A percentile compares a stretch with the other conserved stretches of the same genome.
phyloP scores from a whole-genome alignment of 768 basidiomycete species.

The Suillus brevipes region DNA sequence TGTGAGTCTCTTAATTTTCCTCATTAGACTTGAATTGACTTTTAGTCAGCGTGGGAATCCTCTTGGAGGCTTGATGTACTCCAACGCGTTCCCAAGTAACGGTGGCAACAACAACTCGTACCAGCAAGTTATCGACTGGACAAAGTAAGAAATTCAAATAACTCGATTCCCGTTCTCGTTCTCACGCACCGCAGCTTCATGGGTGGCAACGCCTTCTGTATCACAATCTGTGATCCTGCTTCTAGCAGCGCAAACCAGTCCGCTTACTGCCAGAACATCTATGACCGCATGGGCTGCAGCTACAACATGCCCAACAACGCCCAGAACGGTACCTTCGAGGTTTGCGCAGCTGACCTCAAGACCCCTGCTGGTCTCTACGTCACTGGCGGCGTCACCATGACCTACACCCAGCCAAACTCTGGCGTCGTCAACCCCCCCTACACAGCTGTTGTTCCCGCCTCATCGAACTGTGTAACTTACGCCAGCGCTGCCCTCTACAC shows the following conservation, averaged over 20 bases:
- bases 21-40: constrained; percentile 16
- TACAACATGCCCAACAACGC: constrained; percentile 75
- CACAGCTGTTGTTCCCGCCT: constrained; percentile 38
- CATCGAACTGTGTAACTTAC: constrained; percentile 46
- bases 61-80: constrained; percentile 69
- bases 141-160: constrained; percentile 41
- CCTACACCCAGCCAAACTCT: constrained; percentile 44
- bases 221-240: constrained; percentile 68
- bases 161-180: background rate
- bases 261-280: constrained; percentile 67
- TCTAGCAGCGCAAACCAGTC: constrained; percentile 39
- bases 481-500: constrained; percentile 39
- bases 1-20: constrained; percentile 24
- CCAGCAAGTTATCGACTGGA: constrained; percentile 67
- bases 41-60: constrained; percentile 71
- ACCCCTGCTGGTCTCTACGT: constrained; percentile 57
- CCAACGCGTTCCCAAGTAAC: constrained; percentile 50
- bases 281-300: constrained; percentile 67
- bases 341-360: constrained; percentile 67
- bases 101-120: constrained; percentile 40
- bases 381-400: constrained; percentile 39
- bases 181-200: constrained; percentile 57
- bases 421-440: constrained; percentile 40
- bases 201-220: constrained; percentile 62
- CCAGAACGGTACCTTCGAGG: constrained; percentile 56